Percentiles rank a stretch among this genome's conserved stretches.
Evolutionary conservation across 31 red algal species (phyloP).

Genomic region (Asparagopsis taxiformis): DNA sequence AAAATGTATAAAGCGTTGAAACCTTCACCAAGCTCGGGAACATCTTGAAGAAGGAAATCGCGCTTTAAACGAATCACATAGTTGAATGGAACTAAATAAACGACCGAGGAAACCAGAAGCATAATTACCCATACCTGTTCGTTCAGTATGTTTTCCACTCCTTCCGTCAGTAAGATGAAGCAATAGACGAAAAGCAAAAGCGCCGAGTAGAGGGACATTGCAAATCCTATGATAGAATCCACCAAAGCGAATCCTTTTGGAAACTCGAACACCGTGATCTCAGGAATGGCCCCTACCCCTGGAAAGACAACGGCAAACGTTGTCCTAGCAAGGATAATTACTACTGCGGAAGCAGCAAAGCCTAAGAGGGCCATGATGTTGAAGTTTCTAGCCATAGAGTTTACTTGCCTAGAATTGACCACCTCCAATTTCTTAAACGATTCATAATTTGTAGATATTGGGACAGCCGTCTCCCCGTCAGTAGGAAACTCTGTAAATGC

Average conservation of each 20-base stretch:
- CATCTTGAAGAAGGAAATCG: constrained; percentile 21
- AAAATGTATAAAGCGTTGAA: constrained; percentile 36
- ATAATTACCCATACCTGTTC: constrained; percentile 70
- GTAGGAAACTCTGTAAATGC: constrained; percentile 17
- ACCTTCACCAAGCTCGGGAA: constrained; percentile 16
- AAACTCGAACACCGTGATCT: constrained; percentile 32
- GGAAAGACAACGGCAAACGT: constrained; percentile 23
- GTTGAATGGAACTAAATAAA: constrained; percentile 58
- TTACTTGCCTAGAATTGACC: constrained; percentile 49
- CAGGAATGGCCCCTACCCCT: constrained; percentile 12
- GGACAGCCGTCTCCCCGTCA: constrained; percentile 37
- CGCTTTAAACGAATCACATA: constrained; percentile 21
- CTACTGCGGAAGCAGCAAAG: constrained; percentile 20
- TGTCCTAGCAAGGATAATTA: constrained; percentile 54
- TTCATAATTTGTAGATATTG: constrained; percentile 15
- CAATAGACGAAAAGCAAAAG: constrained; percentile 25
- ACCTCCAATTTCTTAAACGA: constrained; percentile 72
- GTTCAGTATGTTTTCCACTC: constrained; percentile 28
- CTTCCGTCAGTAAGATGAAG: constrained; percentile 3
- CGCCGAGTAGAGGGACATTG: constrained; percentile 30
- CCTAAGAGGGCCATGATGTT: constrained; percentile 36
- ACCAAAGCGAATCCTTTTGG: constrained; percentile 34
- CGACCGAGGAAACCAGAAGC: constrained; percentile 26
- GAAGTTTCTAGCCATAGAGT: constrained; percentile 39
- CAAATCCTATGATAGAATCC: constrained; percentile 34